Evolutionary conservation across 768 basidiomycete species (phyloP).

Genomic region (Nidularia pulvinata): DNA sequence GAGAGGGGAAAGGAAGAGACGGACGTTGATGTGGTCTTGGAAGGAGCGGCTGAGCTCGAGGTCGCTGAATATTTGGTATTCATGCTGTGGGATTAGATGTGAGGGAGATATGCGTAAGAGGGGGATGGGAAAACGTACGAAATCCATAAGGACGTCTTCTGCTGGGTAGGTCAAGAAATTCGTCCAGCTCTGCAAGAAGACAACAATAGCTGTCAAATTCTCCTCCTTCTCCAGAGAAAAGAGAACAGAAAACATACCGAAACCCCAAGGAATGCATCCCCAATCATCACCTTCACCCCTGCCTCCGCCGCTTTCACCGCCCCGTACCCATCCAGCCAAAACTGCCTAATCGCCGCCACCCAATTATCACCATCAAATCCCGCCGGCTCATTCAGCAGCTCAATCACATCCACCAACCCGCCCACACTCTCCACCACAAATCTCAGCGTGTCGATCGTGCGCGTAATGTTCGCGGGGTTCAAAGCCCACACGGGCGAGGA

Average conservation of each 20-base stretch:
- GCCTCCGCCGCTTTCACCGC: slow-evolving; percentile 50
- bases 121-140: slow-evolving; percentile 32
- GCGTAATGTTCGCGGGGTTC: slow-evolving; percentile 43
- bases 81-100: slow-evolving; percentile 39
- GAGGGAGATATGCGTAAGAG: neutral
- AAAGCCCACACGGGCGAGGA: slow-evolving; percentile 54
- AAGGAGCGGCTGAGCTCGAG: slow-evolving; percentile 50
- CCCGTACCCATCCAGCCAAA: slow-evolving; percentile 60
- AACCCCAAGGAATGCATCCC: slow-evolving; percentile 69
- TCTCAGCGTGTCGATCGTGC: slow-evolving; percentile 58
- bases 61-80: slow-evolving; percentile 74
- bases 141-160: slow-evolving; percentile 68
- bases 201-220: too few relatives aligned
- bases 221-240: too few relatives aligned
- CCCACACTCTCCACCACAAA: slow-evolving; percentile 55
- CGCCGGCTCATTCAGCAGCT: slow-evolving; percentile 71
- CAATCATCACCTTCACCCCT: slow-evolving; percentile 65
- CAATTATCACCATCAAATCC: slow-evolving; percentile 46
- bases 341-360: slow-evolving; percentile 44
- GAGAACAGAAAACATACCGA: slow-evolving; percentile 22
- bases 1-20: slow-evolving; percentile 7
- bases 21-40: slow-evolving; percentile 55
- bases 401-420: slow-evolving; percentile 60
- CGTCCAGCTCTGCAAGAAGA: slow-evolving; percentile 46
- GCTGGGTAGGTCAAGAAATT: slow-evolving; percentile 56